A percentile compares a stretch with the other conserved stretches of the same genome.
Evolutionary conservation across 768 basidiomycete genomes (phyloP).

Genomic region (Mrakia hoshinonis): DNA sequence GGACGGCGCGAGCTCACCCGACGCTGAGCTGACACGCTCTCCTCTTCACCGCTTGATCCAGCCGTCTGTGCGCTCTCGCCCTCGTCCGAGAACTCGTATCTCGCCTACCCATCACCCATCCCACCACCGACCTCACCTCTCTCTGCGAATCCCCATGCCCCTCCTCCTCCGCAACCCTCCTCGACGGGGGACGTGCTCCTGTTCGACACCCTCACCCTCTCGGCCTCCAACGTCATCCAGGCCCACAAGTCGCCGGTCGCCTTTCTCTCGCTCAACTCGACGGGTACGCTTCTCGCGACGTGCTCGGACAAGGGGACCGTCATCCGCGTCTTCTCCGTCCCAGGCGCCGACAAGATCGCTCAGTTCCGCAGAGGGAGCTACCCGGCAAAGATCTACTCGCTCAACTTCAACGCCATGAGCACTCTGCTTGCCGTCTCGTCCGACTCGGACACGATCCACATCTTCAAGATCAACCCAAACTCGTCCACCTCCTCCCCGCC

Average conservation of each 20-base stretch:
- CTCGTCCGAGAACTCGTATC: constrained; percentile 81
- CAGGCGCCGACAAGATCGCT: constrained; percentile 84
- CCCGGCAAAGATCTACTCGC: constrained; percentile 73
- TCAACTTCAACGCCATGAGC: constrained; percentile 73
- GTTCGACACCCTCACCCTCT: constrained; percentile 84
- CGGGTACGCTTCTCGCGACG: constrained; percentile 84
- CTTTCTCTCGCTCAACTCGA: constrained; percentile 70
- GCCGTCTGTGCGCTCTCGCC: constrained; percentile 93
- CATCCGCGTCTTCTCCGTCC: constrained; percentile 86
- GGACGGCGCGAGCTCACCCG: not conserved
- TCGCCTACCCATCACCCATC: constrained; percentile 91
- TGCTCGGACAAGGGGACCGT: constrained; percentile 93
- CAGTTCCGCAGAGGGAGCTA: constrained; percentile 89
- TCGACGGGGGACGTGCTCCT: constrained; percentile 67
- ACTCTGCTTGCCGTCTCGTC: constrained; percentile 81
- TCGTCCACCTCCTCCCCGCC: constrained; percentile 34
- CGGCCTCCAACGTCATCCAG: constrained; percentile 89
- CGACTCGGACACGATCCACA: constrained; percentile 91
- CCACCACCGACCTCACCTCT: constrained; percentile 67
- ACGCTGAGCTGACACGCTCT: not conserved
- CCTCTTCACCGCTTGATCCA: constrained; percentile 37
- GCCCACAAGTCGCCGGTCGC: constrained; percentile 94
- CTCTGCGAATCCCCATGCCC: constrained; percentile 43
- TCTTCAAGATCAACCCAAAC: constrained; percentile 64
- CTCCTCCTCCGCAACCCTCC: constrained; percentile 41